Evolutionary conservation across 345 rosid species (phyloP), one percentile per base, ranked within the genome.

Genomic region (Reutealis trisperma): DNA sequence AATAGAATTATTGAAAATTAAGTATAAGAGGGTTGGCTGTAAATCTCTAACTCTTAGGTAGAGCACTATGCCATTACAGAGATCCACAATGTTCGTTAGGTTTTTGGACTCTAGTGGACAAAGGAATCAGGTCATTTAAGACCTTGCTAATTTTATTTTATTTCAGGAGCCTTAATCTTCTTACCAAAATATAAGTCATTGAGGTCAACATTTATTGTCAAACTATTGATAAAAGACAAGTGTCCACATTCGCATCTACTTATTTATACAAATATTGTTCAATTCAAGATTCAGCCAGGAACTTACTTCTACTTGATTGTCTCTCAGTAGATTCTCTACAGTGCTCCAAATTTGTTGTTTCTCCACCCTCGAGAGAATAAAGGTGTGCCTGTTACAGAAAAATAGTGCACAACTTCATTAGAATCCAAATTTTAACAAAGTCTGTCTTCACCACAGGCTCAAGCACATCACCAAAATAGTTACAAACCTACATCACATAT

Each of bases 261-360:
- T 55, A 63, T 27, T 27, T 66, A 65, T 60, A 65, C 54, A 72
- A 37, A 1, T 57, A 69, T 24, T 27, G 30, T 62, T 49, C 41
- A 72, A 72, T 49, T 71, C 5, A 65, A 63, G 59, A 76, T 49
- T 61, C 67, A 79, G 67, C 63, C 37, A 51, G 68, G 67, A 82
- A 81, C 88, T 87, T 88, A 86, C 99, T 98, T 96, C 99, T 67
- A 96, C 99, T 93, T 93, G 98, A 83, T 86, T 93, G 88, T 96
- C 99, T 54, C 83, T 84, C 49, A 96, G 96, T 47, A 93, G 87
- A 82, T 77, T 86, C 84, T 92, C 97, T 80, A 93, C 98, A 34
- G 91, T 85, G 74, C 66, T 85, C 99, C 99, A 93, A 63, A 96
- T 91, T 72, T 89, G 86, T 79, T 85, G 92, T 73, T 93, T 93